Evolutionary conservation across 345 rosid genomes (phyloP), one percentile per base, ranked within the genome.

Genomic region (Abelmoschus esculentus): DNA sequence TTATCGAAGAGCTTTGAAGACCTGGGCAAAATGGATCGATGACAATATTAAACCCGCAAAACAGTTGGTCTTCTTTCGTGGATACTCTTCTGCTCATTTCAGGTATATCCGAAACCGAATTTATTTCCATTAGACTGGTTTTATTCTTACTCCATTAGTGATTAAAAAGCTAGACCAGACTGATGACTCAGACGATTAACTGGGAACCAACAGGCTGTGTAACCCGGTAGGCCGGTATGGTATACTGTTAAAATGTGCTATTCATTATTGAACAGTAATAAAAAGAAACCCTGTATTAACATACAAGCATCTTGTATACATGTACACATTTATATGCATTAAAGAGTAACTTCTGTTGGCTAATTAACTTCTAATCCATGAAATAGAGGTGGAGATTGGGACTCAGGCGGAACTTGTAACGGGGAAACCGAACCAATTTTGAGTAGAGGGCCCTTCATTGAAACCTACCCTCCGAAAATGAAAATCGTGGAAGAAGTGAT

Each of bases 41-140:
- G 1, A 74, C n/a, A 88, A 88, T 62, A 56, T 88, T 19, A 76
- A 91, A 62, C 87, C 88, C 14, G 19, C 55, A 69, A 88, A 83
- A 70, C 87, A 89, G 80, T 74, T 89, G 69, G 90, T 93, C 54
- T 81, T 93, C 65, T 93, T 88, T 72, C 93, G 99, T 13, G 99
- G 99, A 77, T 93, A 89, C 78, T 95, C 97, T 69, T 85, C 96
- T 15, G 93, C 97, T 55, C 97, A 95, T 84, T 95, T 91, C 83
- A 89, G 96, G 98, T 66, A 64, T 11, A 42, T 5, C 28, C 1
- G 12, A 64, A 62, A 42, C 34, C 9, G 8, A 19, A 1, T 63
- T 26, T 57, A 19, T 69, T 55, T 46, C 40, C 14, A 22, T 44
- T 42, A 28, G 34, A 64, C 19, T 10, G 7, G 19, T 59, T 61